These are phyloP conservation scores for Termitomyces sp. DNA, from an alignment of 768 basidiomycete species.

Conservation along the genomic window DNA sequence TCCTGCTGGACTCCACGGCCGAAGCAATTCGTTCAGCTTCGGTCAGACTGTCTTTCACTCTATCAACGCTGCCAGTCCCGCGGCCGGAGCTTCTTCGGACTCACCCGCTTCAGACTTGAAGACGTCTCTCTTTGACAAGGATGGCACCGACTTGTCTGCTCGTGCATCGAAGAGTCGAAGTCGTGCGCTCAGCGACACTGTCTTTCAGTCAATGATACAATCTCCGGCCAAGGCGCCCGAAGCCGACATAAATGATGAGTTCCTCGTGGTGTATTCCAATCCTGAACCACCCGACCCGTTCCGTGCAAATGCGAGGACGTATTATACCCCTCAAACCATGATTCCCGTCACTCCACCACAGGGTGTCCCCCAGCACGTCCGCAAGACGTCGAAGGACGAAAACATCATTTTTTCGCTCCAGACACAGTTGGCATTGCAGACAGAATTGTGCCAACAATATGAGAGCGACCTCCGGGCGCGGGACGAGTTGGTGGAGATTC, in stretches of 20 bases:
- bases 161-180: slow-evolving; percentile 36
- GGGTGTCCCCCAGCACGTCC: slow-evolving; percentile 38
- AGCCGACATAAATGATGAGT: slow-evolving; percentile 63
- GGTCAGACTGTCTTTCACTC: slow-evolving; percentile 64
- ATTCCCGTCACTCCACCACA: slow-evolving; percentile 65
- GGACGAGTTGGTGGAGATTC: slow-evolving; percentile 65
- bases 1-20: slow-evolving; percentile 39
- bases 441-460: slow-evolving; percentile 72
- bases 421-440: slow-evolving; percentile 72
- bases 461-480: slow-evolving; percentile 71
- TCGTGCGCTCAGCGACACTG: slow-evolving; percentile 61
- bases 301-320: slow-evolving; percentile 66
- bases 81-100: slow-evolving; percentile 13
- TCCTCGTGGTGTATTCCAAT: slow-evolving; percentile 46
- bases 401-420: slow-evolving; percentile 69
- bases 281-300: slow-evolving; percentile 64
- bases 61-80: slow-evolving; percentile 23
- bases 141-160: slow-evolving; percentile 18
- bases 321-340: slow-evolving; percentile 73
- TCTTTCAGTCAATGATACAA: slow-evolving; percentile 56
- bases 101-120: slow-evolving; percentile 27
- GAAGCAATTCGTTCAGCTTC: slow-evolving; percentile 67
- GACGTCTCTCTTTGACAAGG: slow-evolving; percentile 22
- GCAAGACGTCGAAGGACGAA: slow-evolving; percentile 69
- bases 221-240: slow-evolving; percentile 42